phyloP scores from a whole-genome alignment of 108 stramenopile species.

The Mediolabrus comicus region DNA sequence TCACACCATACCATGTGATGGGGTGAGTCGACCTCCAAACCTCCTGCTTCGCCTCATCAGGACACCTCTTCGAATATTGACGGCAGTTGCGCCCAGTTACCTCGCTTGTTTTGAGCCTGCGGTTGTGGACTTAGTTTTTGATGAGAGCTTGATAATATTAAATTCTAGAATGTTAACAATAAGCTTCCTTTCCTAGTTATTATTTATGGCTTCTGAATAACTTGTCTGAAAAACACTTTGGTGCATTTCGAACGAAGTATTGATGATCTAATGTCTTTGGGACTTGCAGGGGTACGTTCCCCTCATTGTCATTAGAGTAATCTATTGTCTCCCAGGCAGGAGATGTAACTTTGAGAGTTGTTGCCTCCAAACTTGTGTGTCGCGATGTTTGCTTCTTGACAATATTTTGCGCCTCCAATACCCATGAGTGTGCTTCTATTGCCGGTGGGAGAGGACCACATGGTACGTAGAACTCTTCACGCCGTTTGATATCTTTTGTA shows the following conservation, averaged over 20 bases:
- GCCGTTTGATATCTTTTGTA: constrained; percentile 61
- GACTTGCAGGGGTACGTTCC: constrained; percentile 21
- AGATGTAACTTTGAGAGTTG: constrained; percentile 42
- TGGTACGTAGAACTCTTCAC: constrained; percentile 71
- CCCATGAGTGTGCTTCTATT: constrained; percentile 66
- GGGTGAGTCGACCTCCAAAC: no score
- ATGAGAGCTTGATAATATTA: no score
- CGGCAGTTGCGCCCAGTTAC: no score
- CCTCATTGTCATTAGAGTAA: background rate
- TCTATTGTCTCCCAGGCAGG: constrained; percentile 74
- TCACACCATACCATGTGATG: no score
- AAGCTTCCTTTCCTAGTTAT: no score
- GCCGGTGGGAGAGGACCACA: constrained; percentile 83
- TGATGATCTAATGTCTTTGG: constrained; percentile 75
- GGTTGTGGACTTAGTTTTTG: no score
- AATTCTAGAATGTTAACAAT: no score
- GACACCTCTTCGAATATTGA: no score
- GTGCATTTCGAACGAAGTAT: constrained; percentile 76
- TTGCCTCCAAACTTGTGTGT: background rate
- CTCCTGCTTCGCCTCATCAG: no score
- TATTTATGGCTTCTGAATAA: constrained; percentile 33
- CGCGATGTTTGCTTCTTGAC: constrained; percentile 1
- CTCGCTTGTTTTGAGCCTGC: no score
- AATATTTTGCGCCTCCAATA: constrained; percentile 20
- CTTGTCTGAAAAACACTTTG: constrained; percentile 63